A percentile compares a stretch with the other conserved stretches of the same genome.
Conservation (phyloP, 768 basidiomycete genomes). For the Hericium coralloides region DNA sequence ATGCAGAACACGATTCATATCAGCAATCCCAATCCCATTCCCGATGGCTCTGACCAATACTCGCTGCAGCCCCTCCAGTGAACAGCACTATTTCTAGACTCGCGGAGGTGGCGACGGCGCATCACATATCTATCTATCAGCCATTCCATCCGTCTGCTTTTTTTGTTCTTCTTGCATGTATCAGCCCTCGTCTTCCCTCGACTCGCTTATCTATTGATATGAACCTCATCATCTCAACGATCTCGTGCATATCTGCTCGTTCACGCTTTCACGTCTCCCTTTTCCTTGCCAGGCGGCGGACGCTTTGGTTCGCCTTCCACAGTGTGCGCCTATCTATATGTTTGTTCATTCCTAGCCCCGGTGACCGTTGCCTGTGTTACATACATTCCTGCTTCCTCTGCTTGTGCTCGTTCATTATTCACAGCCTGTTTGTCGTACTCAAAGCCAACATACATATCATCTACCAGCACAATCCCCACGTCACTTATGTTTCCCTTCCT, state of each 20-base stretch:
- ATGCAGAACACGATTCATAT: not conserved
- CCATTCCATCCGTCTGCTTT: not conserved
- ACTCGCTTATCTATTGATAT: not conserved
- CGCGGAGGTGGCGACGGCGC: not conserved
- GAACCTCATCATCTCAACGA: not conserved
- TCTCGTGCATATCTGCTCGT: not conserved
- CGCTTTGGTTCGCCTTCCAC: not conserved
- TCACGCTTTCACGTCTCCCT: not conserved
- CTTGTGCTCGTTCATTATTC: not conserved
- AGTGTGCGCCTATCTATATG: not conserved
- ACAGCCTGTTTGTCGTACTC: not conserved
- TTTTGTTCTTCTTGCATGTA: not conserved
- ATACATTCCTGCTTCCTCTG: not conserved
- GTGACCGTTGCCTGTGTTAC: not conserved
- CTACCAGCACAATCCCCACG: not conserved
- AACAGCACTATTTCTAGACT: not conserved
- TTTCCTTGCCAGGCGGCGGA: not conserved
- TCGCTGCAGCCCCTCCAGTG: not conserved
- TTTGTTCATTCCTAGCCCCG: not conserved
- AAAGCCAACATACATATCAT: not conserved
- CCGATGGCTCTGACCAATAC: not conserved
- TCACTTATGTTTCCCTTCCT: not conserved
- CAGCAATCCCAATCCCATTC: not conserved
- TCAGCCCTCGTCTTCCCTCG: not conserved
- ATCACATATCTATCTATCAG: not conserved